Evolutionary conservation across 257 asterid genomes (phyloP), one percentile per base, ranked within the genome.

Genomic region (Solanum okadae): DNA sequence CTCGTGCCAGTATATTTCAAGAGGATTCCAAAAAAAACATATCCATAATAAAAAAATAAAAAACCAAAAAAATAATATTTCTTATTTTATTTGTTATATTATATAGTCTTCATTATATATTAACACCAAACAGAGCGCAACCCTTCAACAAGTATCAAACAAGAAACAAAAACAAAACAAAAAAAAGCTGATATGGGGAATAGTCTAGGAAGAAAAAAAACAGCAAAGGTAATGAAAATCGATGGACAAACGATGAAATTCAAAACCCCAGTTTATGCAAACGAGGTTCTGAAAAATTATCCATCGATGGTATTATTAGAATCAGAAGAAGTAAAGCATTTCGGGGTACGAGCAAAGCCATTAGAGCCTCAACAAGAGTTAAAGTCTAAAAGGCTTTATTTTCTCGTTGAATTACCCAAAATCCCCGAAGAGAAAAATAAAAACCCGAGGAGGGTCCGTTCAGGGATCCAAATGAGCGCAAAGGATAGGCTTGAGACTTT

Each of bases 391-490:
- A 86, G 94, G 87, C 95, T 96, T 65, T 96, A 96, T 77, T 96
- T 96, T 87, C 93, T 96, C 0, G 95, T 96, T 3, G 97, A 95
- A 85, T 86, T 96, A 88, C 98, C 99, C 0, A 93, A 93, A 38
- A 86, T 90, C 33, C 94, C 95, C 1, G 93, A 94, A 38, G 93
- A 93, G 52, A 49, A 11, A 1, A 63, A 83, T 29, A 92, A 83
- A 34, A 83, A 29, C 16, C 88, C 98, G 3, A 85, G 98, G 89
- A 92, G 98, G 86, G 98, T 96, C 9, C 88, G 98, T 35, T 96
- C 98, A 25, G 98, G 96, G 78, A 95, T 95, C 88, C 98, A 96
- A 4, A 95, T 96, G 99, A 92, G 93, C 90, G 98, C 99, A 0
- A 95, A 96, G 89, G 99, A 96, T 78, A 89, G 98, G 88, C 98